phyloP scores from a whole-genome alignment of 2,329 filamentous ascomycete genomes.

The Allantophomopsis cytisporea region DNA sequence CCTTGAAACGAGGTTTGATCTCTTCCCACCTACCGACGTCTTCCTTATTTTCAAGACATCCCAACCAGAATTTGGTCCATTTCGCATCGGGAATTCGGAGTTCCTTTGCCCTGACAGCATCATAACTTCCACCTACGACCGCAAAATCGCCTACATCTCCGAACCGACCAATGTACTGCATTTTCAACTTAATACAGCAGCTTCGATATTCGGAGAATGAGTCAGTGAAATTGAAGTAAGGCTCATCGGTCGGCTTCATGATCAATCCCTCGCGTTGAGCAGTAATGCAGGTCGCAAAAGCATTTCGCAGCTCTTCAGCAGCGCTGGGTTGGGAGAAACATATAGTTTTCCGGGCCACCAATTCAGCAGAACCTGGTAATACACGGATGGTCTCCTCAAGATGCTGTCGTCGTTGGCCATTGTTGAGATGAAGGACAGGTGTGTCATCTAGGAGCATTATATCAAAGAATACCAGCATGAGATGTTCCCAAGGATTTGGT shows the following conservation, averaged over 20 bases:
- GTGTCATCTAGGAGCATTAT: constrained; percentile 37
- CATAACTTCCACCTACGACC: constrained; percentile 61
- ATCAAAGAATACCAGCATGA: constrained; percentile 52
- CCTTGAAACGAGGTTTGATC: constrained; percentile 43
- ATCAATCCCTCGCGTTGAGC: constrained; percentile 65
- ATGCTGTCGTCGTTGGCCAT: constrained; percentile 27
- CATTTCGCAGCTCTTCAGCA: constrained; percentile 38
- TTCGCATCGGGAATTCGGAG: constrained; percentile 38
- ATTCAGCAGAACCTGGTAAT: constrained; percentile 46
- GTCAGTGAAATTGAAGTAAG: constrained; percentile 52
- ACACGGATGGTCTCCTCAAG: constrained; percentile 35
- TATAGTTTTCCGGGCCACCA: constrained; percentile 54
- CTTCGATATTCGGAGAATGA: constrained; percentile 22
- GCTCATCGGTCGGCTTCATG: constrained; percentile 60
- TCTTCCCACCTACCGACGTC: constrained; percentile 32
- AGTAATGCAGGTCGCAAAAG: constrained; percentile 55
- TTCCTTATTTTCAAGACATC: constrained; percentile 58
- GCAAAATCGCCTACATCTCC: constrained; percentile 78
- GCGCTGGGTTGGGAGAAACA: constrained; percentile 45
- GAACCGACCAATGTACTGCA: constrained; percentile 66
- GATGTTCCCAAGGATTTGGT: constrained; percentile 30
- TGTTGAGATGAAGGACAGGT: constrained; percentile 28
- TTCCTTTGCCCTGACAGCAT: constrained; percentile 44
- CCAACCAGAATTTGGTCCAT: constrained; percentile 75
- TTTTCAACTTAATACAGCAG: constrained; percentile 72